A percentile compares a stretch with the other conserved stretches of the same genome.
phyloP scores from a whole-genome alignment of 2,329 filamentous ascomycete genomes.

The Venturia oleaginea region DNA sequence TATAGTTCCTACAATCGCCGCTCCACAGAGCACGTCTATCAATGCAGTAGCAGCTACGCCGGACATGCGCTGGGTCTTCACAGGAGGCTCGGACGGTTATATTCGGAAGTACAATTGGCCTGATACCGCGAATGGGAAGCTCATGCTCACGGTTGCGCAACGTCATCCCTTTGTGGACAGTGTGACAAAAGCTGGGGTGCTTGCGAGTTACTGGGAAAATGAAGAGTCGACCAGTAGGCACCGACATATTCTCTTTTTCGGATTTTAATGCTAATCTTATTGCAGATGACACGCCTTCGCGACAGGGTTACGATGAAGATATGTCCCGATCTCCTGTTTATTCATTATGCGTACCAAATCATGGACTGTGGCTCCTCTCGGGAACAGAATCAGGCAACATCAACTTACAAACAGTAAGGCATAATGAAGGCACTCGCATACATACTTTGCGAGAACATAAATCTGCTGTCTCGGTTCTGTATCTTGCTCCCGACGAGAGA shows the following conservation, averaged over 20 bases:
- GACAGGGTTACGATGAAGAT: constrained; percentile 3
- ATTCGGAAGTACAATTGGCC: constrained; percentile 95
- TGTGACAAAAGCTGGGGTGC: constrained; percentile 85
- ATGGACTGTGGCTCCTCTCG: constrained; percentile 84
- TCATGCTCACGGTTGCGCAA: constrained; percentile 88
- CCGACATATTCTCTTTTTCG: constrained; percentile 8
- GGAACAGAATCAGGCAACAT: constrained; percentile 86
- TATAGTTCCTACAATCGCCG: constrained; percentile 93
- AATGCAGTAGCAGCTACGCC: constrained; percentile 88
- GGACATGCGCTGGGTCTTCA: constrained; percentile 92
- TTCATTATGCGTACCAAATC: constrained; percentile 80
- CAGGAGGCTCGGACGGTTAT: constrained; percentile 87
- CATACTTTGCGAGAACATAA: constrained; percentile 72
- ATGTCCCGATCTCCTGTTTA: constrained; percentile 73
- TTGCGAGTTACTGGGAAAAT: constrained; percentile 98
- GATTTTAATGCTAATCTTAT: not conserved
- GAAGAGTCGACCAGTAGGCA: constrained; percentile 57
- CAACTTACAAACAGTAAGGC: constrained; percentile 84
- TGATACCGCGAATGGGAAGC: constrained; percentile 89
- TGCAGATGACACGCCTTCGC: constrained; percentile 7
- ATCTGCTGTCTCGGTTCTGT: constrained; percentile 83
- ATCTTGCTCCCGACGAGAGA: constrained; percentile 72
- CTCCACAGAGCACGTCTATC: constrained; percentile 89
- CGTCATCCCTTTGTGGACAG: constrained; percentile 95
- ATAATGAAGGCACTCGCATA: constrained; percentile 90